Percentiles rank a stretch among this genome's conserved stretches.
These are phyloP conservation scores for Xylaria castorea DNA, from an alignment of 495 filamentous ascomycete species.

Conservation along the genomic window DNA sequence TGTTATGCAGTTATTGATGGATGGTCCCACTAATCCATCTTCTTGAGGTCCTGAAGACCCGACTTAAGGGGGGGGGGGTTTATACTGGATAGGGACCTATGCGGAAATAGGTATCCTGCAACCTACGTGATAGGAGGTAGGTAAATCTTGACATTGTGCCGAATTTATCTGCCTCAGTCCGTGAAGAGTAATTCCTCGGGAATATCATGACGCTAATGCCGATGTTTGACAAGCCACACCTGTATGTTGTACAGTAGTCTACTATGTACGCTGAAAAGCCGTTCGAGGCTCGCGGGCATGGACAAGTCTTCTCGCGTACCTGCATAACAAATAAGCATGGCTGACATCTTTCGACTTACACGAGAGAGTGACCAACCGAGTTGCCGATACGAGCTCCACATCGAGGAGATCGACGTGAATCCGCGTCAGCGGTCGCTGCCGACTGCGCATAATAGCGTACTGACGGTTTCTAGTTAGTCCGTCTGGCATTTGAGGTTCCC, in stretches of 20 bases:
- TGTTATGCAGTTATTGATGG: slow-evolving; percentile 14
- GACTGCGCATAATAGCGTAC: slow-evolving; percentile 6
- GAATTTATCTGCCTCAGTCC: background rate
- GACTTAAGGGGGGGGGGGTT: no score
- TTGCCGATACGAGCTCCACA: slow-evolving; percentile 22
- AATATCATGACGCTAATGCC: slow-evolving; percentile 11
- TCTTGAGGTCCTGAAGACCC: no score
- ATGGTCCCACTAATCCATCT: no score
- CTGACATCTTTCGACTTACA: slow-evolving; percentile 4
- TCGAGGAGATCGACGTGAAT: background rate
- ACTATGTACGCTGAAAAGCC: no score
- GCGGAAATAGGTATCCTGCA: no score
- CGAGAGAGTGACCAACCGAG: slow-evolving; percentile 9
- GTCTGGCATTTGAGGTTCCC: background rate
- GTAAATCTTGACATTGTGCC: background rate
- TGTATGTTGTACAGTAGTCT: background rate
- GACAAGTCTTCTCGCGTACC: slow-evolving; percentile 5
- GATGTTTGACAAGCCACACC: background rate
- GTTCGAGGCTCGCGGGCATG: background rate
- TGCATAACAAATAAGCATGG: slow-evolving; percentile 14
- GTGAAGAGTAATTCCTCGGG: background rate
- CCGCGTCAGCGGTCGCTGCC: slow-evolving; percentile 19
- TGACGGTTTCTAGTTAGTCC: background rate
- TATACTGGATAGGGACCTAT: background rate
- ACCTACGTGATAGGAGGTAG: no score